Evolutionary conservation across 805 yeast genomes (phyloP), one percentile per base, ranked within the genome.

Genomic region (Suhomyces sp.): DNA sequence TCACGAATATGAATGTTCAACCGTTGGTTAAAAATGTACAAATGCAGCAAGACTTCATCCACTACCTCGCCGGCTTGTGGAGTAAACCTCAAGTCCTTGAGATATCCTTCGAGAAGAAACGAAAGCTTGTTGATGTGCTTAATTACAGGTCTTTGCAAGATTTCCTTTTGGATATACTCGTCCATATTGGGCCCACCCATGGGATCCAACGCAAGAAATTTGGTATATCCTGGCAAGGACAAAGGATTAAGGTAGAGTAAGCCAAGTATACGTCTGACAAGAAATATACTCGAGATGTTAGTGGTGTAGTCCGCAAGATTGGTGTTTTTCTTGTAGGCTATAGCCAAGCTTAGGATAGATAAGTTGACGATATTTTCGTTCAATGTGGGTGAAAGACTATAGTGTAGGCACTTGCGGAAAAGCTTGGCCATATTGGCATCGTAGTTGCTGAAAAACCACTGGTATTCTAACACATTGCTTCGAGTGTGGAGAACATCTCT

Each of bases 81-180:
- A 10, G 51, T 47, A 26, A 59, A 48, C 7, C 53, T 49, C 41
- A 66, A 56, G 3, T 51, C 46, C n/a, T 56, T 51, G 27, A 72
- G 61, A 50, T 68, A 70, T 10, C 65, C 66, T 51, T 78, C 80
- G 38, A 79, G 57, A 2, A 84, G 58, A 46, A 74, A 72, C 0
- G 87, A 75, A 19, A 84, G 55, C 46, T 77, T 69, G 60, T 75
- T 82, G 44, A 83, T 58, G 56, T 82, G 82, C 52, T 76, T 79
- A 27, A 79, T 54, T 1, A 76, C 75, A 0, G 87, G 86, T 29
- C 61, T 61, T 51, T 60, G 68, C 13, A 60, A 46, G 2, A 67
- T 56, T 12, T 55, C 52, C 19, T 49, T 48, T 9, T 50, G 50
- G 5, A 61, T 23, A 15, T 36, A 26, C 13, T 53, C 52, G 13